Conservation (phyloP, 768 basidiomycete genomes). For the Brasilioporus rufonigricans region DNA sequence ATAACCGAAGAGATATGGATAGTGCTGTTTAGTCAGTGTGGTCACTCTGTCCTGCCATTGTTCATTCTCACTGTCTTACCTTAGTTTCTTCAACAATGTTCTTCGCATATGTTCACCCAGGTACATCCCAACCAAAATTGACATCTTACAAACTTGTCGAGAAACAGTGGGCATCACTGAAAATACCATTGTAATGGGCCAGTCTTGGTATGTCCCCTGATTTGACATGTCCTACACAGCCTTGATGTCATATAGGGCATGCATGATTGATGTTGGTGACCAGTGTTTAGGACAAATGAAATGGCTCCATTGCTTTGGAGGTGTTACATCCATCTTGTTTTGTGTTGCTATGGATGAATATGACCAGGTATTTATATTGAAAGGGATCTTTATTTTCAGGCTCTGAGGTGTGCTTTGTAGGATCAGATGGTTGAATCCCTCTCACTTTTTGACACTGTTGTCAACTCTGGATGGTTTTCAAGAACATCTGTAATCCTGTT, state of each 20-base stretch:
- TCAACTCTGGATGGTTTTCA: constrained; percentile 79
- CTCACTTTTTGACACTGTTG: constrained; percentile 71
- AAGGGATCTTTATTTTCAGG: constrained; percentile 29
- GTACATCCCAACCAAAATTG: constrained; percentile 84
- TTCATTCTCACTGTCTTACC: too few species aligned
- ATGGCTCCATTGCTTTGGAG: constrained; percentile 78
- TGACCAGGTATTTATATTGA: constrained; percentile 71
- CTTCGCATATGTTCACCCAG: constrained; percentile 72
- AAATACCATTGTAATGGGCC: constrained; percentile 75
- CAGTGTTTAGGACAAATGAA: constrained; percentile 80
- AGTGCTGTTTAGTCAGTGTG: constrained; percentile 79
- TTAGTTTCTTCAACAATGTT: constrained; percentile 83
- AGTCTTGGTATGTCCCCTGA: constrained; percentile 46
- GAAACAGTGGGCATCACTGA: constrained; percentile 91
- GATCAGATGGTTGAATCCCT: constrained; percentile 77
- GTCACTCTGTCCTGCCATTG: background rate
- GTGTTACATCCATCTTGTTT: constrained; percentile 75
- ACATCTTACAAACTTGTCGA: constrained; percentile 83
- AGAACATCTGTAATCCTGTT: constrained; percentile 67
- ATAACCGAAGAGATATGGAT: constrained; percentile 82
- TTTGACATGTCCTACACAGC: rapidly evolving
- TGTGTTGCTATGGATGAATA: constrained; percentile 75
- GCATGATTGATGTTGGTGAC: constrained; percentile 80
- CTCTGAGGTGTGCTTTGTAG: constrained; percentile 28
- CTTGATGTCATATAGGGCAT: constrained; percentile 38